These are phyloP conservation scores for Sclerotinia trifoliorum DNA, from an alignment of 2,329 filamentous ascomycete species.

Conservation along the genomic window DNA sequence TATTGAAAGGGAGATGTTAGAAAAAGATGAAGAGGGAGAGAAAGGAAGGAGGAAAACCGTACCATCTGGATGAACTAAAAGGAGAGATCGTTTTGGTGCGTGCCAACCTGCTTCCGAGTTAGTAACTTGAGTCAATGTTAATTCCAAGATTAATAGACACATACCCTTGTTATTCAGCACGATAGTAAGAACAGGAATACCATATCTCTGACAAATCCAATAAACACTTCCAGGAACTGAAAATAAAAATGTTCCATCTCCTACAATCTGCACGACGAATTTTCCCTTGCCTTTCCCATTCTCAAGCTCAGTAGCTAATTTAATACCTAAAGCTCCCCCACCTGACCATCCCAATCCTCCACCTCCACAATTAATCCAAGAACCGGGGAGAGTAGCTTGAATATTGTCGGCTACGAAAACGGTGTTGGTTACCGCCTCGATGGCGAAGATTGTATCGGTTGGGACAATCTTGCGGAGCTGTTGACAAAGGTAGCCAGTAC, in stretches of 20 bases:
- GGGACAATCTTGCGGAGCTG: conserved; percentile 56
- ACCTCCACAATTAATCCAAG: conserved; percentile 79
- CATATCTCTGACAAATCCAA: conserved; percentile 66
- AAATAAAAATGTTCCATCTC: conserved; percentile 67
- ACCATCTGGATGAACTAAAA: conserved; percentile 61
- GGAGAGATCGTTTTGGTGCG: conserved; percentile 58
- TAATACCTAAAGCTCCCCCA: conserved; percentile 72
- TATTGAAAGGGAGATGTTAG: not conserved
- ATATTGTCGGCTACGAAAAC: conserved; percentile 68
- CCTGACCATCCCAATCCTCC: conserved; percentile 81
- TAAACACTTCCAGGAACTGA: conserved; percentile 64
- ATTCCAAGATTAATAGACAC: not conserved
- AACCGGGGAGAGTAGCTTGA: conserved; percentile 63
- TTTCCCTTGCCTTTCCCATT: conserved; percentile 52
- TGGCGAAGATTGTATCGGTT: conserved; percentile 67
- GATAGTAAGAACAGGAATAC: conserved; percentile 64
- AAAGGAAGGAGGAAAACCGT: not conserved
- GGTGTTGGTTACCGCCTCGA: conserved; percentile 77
- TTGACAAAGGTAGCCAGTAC: conserved; percentile 52
- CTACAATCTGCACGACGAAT: conserved; percentile 64
- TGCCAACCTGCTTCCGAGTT: conserved; percentile 55
- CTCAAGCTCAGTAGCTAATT: conserved; percentile 58
- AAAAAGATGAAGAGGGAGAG: not conserved
- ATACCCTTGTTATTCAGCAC: conserved; percentile 65
- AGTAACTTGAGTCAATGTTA: not conserved